Base-by-base conservation (phyloP, 83 land plant species). In the Picea abies region DNA sequence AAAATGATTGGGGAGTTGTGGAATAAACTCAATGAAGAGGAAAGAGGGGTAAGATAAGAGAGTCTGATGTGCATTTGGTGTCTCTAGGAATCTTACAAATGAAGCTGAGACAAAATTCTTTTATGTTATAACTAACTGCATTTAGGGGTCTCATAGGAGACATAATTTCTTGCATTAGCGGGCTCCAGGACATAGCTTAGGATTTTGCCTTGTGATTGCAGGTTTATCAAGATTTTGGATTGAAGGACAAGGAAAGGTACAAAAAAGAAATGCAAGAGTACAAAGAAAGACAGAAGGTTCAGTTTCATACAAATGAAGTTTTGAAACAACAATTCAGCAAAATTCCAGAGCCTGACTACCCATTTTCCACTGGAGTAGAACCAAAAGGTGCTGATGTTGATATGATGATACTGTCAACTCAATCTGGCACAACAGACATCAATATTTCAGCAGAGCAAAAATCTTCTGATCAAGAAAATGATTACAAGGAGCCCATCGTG, bases 1-100 rank as follows among this genome's bases (percentile, higher is more conserved):
- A n/a, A n/a, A 76, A 86, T 89, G 87, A 90, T 95, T 71, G 96
- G 91, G 60, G 76, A 82, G 29, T 80, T 89, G 20, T 95, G 97
- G 94, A 93, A 77, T 80, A 84, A 84, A 17, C 89, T 93, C 25
- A 81, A 88, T 11, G 89, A 87, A 15, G 93, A 86, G 47, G 94
- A 95, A 81, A 93, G 85, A 79, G 85, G 78, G 85, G 96, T 91
- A 88, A 83, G 88, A 70, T 16, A 61, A 60, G 22, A 37, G 49
- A 37, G 49, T 20, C n/a, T 44, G 39, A 39, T 73, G n/a, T 73
- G 37, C 11, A 17, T 44, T 22, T 5, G 77, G 56, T 11, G 23
- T 22, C n/a, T 73, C 56, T 44, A 67, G 71, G 35, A 25, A 14
- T 67, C 16, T 67, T 44, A 0, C 15, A 9, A 73, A 47, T n/a